These are phyloP conservation scores for Lophiotrema nucula DNA, from an alignment of 495 filamentous ascomycete species.

Conservation along the genomic window DNA sequence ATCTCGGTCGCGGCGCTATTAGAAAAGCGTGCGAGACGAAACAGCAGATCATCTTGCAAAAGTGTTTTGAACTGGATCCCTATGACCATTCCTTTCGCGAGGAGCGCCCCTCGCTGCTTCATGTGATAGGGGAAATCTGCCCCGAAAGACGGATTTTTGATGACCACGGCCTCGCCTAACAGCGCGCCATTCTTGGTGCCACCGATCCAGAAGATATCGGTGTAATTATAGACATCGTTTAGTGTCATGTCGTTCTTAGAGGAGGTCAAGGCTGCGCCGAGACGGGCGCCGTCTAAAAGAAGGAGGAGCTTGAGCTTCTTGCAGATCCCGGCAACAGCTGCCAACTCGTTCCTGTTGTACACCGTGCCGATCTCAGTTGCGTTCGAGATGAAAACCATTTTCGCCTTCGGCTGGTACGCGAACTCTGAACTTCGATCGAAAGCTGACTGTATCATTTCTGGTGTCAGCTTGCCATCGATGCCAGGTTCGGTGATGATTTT, in stretches of 20 bases:
- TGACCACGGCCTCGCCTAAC: slow-evolving; percentile 4
- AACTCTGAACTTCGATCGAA: not conserved
- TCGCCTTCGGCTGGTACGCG: not conserved
- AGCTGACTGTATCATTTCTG: not conserved
- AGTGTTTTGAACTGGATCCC: not conserved
- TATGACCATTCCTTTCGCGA: not conserved
- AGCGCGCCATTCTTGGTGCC: slow-evolving; percentile 5
- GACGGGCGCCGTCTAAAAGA: not conserved
- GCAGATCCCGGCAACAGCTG: not conserved
- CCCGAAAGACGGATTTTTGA: not conserved
- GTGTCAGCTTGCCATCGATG: not conserved
- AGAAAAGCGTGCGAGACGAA: too few species aligned
- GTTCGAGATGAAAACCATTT: slow-evolving; percentile 5
- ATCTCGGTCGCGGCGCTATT: too few species aligned
- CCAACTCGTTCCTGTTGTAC: not conserved
- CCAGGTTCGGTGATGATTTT: not conserved
- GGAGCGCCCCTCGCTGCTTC: not conserved
- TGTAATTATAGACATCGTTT: not conserved
- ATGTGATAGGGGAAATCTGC: not conserved
- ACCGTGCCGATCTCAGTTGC: slow-evolving; percentile 1
- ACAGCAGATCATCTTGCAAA: too few species aligned
- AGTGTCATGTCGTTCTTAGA: not conserved
- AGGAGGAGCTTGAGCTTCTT: slow-evolving; percentile 1
- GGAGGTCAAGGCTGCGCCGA: not conserved
- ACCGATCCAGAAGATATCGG: slow-evolving; percentile 4